Conservation (phyloP, 345 rosid genomes). For the Microcos paniculata region DNA sequence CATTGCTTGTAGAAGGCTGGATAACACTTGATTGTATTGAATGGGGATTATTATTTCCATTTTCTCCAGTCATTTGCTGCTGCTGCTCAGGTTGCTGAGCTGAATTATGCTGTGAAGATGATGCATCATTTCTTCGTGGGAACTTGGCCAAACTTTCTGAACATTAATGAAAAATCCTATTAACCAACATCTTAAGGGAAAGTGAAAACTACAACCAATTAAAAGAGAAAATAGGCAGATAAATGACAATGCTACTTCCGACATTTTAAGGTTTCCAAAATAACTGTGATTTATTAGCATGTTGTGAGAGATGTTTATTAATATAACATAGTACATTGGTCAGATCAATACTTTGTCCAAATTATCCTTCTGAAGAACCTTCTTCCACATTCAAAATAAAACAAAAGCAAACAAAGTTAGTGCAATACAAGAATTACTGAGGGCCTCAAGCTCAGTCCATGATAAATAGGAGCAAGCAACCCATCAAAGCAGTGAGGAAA, state of each 20-base stretch:
- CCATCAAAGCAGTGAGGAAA: background rate
- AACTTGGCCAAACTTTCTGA: slow-evolving; percentile 66
- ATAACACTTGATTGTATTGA: slow-evolving; percentile 34
- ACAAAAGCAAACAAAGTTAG: background rate
- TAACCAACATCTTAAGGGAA: background rate
- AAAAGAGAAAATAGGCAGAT: background rate
- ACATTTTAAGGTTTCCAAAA: background rate
- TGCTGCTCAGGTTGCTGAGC: slow-evolving; percentile 31
- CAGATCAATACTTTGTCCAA: too few relatives aligned
- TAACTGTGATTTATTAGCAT: background rate
- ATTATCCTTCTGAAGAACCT: background rate
- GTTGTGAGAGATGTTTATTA: background rate
- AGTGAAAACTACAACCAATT: background rate
- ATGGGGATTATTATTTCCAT: slow-evolving; percentile 21
- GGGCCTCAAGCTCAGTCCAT: background rate
- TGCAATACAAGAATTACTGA: background rate
- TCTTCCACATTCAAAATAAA: background rate
- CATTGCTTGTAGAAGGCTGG: slow-evolving; percentile 38
- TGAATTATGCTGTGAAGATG: slow-evolving; percentile 25
- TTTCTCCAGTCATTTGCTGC: slow-evolving; percentile 9
- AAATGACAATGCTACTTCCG: background rate
- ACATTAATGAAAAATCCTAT: slow-evolving; percentile 1
- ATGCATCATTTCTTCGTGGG: slow-evolving; percentile 41
- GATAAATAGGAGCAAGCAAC: background rate
- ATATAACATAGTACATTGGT: too few relatives aligned